Evolutionary conservation across 1,139 yeast species (phyloP).

Genomic region (Geotrichum klebahnii): DNA sequence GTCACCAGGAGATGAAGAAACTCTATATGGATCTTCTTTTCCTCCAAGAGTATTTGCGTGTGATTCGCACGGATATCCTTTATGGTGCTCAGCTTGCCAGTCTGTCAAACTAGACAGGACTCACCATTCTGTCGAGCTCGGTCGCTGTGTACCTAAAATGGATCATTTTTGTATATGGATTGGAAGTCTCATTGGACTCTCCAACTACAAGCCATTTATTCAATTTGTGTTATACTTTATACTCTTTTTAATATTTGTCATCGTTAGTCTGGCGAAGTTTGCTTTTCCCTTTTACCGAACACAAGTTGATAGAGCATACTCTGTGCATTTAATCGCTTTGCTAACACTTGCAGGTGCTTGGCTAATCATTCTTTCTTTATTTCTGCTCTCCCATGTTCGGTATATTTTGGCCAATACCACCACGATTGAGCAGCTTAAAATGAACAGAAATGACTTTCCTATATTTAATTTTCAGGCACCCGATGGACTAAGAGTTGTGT

Average conservation of each 20-base stretch:
- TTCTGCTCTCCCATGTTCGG: slow-evolving; percentile 33
- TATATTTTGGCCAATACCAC: slow-evolving; percentile 35
- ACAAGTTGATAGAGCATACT: background rate
- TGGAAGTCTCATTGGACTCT: slow-evolving; percentile 74
- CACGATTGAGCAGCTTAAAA: slow-evolving; percentile 38
- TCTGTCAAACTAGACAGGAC: slow-evolving; percentile 82
- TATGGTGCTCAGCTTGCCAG: slow-evolving; percentile 67
- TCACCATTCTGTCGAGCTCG: slow-evolving; percentile 76
- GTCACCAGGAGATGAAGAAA: background rate
- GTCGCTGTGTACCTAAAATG: slow-evolving; percentile 57
- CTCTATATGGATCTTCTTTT: background rate
- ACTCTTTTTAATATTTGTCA: background rate
- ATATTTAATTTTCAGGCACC: slow-evolving; percentile 31
- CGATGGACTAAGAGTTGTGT: slow-evolving; percentile 10
- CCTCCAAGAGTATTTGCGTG: slow-evolving; percentile 36
- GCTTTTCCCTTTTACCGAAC: background rate
- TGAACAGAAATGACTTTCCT: slow-evolving; percentile 26
- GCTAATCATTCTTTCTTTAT: slow-evolving; percentile 28
- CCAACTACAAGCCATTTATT: slow-evolving; percentile 70
- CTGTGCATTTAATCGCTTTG: slow-evolving; percentile 33
- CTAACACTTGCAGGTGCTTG: slow-evolving; percentile 32
- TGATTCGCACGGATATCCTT: slow-evolving; percentile 46
- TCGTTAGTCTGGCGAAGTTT: background rate
- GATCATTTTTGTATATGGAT: slow-evolving; percentile 95
- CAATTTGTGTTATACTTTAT: slow-evolving; percentile 43